Evolutionary conservation across 2,329 filamentous ascomycete genomes (phyloP), one percentile per base, ranked within the genome.

Genomic region (Ascochyta pisi): DNA sequence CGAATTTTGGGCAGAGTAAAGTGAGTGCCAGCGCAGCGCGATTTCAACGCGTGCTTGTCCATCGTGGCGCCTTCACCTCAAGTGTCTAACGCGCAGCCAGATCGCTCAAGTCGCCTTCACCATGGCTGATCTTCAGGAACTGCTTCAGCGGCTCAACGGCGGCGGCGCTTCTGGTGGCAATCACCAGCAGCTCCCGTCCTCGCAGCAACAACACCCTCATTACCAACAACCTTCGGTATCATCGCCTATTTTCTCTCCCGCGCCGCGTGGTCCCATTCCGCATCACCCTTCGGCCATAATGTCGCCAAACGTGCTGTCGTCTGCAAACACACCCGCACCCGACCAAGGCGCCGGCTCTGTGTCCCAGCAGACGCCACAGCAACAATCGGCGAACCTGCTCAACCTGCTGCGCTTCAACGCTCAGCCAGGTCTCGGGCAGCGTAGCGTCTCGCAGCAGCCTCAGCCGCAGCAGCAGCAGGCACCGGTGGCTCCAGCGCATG

Each of bases 381-480:
- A 74, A 52, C 72, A 75, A 60, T 83, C 84, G 15, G 80, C 81
- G 60, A 85, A 83, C 66, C 73, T 90, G 62, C 79, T 90, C 56
- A 89, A 84, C 67, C 74, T 90, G 58, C 79, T 90, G 60, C 87
- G 86, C 73, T 89, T 87, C 76, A 86, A 83, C 58, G 79, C 84
- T 62, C 61, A 73, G 70, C 63, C 75, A 65, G 59, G 71, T 76
- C 65, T 73, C 26, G 70, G 68, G n/a, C 71, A 75, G 35, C 67
- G 67, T 49, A 69, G 67, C 44, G 66, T 70, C 33, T 72, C 71
- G 39, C 67, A 71, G 46, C 67, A 68, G 44, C 57, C 63, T 24
- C 63, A 64, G 45, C 40, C 39, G 33, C 27, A 29, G 27, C 27
- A 29, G 38, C 54, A 45, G 45, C 31, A 56, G 13, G 37, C 58